These are phyloP conservation scores for Thecaphora frezii DNA, from an alignment of 1,284 basidiomycete species.

Conservation along the genomic window DNA sequence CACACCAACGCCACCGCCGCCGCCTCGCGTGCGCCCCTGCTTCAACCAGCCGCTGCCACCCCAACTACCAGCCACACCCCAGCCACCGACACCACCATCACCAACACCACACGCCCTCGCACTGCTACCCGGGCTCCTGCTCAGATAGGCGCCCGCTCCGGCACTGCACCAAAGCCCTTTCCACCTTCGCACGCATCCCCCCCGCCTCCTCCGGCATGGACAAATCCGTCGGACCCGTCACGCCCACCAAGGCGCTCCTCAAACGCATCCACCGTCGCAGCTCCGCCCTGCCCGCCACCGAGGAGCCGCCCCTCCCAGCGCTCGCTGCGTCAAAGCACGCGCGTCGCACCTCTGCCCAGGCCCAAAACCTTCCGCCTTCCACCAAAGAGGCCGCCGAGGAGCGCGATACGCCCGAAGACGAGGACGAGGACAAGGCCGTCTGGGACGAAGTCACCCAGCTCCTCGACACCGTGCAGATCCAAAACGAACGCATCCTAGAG, in stretches of 20 bases:
- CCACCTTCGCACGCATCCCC: too few species aligned
- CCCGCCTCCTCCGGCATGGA: neutral
- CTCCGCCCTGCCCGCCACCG: slow-evolving; percentile 23
- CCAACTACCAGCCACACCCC: too few species aligned
- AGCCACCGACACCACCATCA: too few species aligned
- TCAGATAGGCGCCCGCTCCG: too few species aligned
- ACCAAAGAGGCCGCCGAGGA: slow-evolving; percentile 9
- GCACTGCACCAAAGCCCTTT: too few species aligned
- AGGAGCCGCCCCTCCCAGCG: slow-evolving; percentile 11
- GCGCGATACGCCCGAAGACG: slow-evolving; percentile 10
- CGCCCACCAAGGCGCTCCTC: slow-evolving; percentile 28
- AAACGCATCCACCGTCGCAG: slow-evolving; percentile 38
- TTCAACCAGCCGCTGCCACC: too few species aligned
- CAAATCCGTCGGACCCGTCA: slow-evolving; percentile 7
- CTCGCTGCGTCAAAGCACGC: slow-evolving; percentile 7
- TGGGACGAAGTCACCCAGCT: slow-evolving; percentile 34
- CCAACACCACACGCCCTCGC: too few species aligned
- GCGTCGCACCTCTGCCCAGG: slow-evolving; percentile 11
- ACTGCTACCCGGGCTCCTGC: too few species aligned
- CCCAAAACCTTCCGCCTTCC: slow-evolving; percentile 7
- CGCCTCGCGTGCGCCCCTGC: too few species aligned
- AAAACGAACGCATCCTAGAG: slow-evolving; percentile 33
- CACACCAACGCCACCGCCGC: too few species aligned
- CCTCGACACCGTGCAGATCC: slow-evolving; percentile 32
- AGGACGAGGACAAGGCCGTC: slow-evolving; percentile 24